Conservation (phyloP, 1,284 basidiomycete genomes). For the Puccinia coronata region DNA sequence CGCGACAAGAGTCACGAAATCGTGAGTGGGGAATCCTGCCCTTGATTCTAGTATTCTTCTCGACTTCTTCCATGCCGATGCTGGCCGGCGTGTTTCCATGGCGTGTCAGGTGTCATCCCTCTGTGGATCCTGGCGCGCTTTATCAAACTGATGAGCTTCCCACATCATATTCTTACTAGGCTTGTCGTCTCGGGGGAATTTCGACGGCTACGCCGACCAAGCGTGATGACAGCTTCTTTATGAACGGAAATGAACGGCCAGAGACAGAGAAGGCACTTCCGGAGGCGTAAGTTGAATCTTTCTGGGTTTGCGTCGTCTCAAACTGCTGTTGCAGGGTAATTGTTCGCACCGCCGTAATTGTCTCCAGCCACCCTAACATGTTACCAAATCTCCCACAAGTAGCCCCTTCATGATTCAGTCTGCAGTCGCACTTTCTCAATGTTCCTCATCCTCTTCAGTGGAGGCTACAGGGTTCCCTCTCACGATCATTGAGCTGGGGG, state of each 20-base stretch:
- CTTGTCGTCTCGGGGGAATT: slow-evolving; percentile 24
- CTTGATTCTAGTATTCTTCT: too few species aligned
- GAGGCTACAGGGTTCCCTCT: slow-evolving; percentile 8
- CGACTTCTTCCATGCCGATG: too few species aligned
- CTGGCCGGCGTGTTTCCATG: too few species aligned
- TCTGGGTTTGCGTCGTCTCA: not conserved
- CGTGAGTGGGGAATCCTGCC: too few species aligned
- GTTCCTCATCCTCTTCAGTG: not conserved
- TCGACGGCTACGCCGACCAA: not conserved
- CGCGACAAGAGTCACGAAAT: slow-evolving; percentile 32
- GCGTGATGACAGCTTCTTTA: not conserved
- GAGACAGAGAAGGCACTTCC: not conserved
- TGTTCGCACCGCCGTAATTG: not conserved
- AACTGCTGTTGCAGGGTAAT: not conserved
- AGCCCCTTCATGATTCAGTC: not conserved
- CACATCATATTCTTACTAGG: not conserved
- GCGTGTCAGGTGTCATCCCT: too few species aligned
- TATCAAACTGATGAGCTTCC: not conserved
- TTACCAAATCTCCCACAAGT: not conserved
- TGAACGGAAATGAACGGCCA: not conserved
- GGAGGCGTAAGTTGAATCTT: not conserved
- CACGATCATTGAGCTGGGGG: slow-evolving; percentile 40
- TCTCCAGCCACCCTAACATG: not conserved
- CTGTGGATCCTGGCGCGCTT: too few species aligned
- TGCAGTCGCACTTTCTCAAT: not conserved